A percentile compares a stretch with the other conserved stretches of the same genome.
Conservation (phyloP, 108 stramenopile genomes). For the Nitzschia putrida region DNA sequence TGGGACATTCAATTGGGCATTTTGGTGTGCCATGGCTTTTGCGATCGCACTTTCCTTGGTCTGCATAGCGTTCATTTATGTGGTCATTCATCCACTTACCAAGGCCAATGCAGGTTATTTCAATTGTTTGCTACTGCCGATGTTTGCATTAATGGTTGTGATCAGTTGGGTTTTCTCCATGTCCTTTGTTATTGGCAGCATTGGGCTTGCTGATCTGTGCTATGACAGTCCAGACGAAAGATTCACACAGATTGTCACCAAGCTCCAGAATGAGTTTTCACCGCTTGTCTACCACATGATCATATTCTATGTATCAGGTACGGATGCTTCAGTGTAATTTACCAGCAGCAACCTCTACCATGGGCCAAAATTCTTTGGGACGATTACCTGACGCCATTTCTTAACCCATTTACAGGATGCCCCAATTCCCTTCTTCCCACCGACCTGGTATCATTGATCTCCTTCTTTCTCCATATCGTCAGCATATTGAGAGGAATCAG, state of each 20-base stretch:
- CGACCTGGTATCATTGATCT: too few species aligned
- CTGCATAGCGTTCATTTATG: neutral
- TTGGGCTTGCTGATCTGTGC: slow-evolving; percentile 7
- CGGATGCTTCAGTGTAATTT: neutral
- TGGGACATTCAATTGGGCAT: slow-evolving; percentile 8
- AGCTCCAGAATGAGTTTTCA: neutral
- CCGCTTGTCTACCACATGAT: neutral
- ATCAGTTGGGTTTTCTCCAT: slow-evolving; percentile 5
- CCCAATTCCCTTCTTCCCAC: too few species aligned
- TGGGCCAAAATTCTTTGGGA: neutral
- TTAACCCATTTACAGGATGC: too few species aligned
- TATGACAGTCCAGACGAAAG: slow-evolving; percentile 2
- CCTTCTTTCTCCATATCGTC: too few species aligned
- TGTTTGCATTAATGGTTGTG: neutral
- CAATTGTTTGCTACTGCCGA: neutral
- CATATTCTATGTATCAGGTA: slow-evolving; percentile 11
- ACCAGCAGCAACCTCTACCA: neutral
- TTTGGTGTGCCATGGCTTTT: neutral
- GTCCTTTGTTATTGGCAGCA: neutral
- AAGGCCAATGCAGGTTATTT: neutral
- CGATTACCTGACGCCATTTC: too few species aligned
- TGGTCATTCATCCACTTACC: neutral
- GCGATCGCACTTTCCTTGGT: neutral
- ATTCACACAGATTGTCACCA: neutral
- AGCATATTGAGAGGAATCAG: too few species aligned